Evolutionary conservation across 345 rosid species (phyloP).

Genomic region (Isatis tinctoria): DNA sequence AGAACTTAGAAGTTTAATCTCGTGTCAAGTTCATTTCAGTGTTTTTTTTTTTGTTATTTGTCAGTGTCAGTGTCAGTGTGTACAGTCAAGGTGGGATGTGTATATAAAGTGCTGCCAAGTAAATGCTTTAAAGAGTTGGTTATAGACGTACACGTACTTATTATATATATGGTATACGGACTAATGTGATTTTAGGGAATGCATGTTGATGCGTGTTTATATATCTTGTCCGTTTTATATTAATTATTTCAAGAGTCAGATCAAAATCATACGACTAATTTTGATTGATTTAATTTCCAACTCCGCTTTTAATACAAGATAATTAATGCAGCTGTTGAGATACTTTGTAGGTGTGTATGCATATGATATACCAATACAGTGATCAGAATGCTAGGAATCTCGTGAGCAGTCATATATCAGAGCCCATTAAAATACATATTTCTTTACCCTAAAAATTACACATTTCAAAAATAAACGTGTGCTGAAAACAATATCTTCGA

Average conservation of each 20-base stretch:
- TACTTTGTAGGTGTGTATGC: not conserved
- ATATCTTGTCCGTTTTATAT: constrained; percentile 3
- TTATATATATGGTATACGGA: not conserved
- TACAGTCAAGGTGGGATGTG: constrained; percentile 8
- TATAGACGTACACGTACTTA: not conserved
- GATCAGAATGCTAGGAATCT: constrained; percentile 1
- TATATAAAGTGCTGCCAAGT: not conserved
- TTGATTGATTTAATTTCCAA: not conserved
- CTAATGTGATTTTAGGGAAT: not conserved
- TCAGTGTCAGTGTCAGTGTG: not conserved
- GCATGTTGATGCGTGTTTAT: not conserved
- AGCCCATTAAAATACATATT: not conserved
- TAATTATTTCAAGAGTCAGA: not conserved
- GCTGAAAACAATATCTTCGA: not conserved
- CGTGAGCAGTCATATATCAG: constrained; percentile 11
- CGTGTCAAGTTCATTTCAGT: not conserved
- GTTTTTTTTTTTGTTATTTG: not conserved
- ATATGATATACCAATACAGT: constrained; percentile 4
- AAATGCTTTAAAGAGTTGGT: not conserved
- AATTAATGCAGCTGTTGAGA: constrained; percentile 4
- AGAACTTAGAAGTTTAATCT: not conserved
- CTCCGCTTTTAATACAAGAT: not conserved
- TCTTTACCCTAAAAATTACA: not conserved
- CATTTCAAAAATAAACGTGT: not conserved
- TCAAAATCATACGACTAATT: not conserved